A percentile compares a stretch with the other conserved stretches of the same genome.
These are phyloP conservation scores for Sclerospora graminicola DNA, from an alignment of 352 stramenopile species.

Conservation along the genomic window DNA sequence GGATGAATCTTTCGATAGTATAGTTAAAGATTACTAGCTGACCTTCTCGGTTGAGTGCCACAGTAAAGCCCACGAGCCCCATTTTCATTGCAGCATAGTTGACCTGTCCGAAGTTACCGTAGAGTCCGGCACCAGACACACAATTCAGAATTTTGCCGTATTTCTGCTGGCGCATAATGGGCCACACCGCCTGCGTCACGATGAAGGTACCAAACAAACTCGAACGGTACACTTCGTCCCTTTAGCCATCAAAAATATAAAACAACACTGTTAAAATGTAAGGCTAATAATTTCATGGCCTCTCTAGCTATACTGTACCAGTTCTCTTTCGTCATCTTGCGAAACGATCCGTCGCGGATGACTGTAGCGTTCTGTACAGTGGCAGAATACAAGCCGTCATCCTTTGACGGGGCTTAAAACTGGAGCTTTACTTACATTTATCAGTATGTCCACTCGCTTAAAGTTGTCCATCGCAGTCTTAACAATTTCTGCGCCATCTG, in stretches of 20 bases:
- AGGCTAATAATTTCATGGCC: neutral
- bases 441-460: slow-evolving; percentile 56
- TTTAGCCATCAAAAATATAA: slow-evolving; percentile 4
- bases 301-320: slow-evolving; percentile 19
- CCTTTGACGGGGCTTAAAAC: slow-evolving; percentile 5
- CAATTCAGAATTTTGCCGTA: slow-evolving; percentile 70
- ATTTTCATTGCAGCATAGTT: slow-evolving; percentile 79
- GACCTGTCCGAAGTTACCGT: slow-evolving; percentile 70
- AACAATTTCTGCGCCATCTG: slow-evolving; percentile 34
- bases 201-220: slow-evolving; percentile 47
- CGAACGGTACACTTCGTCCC: slow-evolving; percentile 52
- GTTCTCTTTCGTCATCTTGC: slow-evolving; percentile 52
- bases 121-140: slow-evolving; percentile 49
- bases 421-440: slow-evolving; percentile 37
- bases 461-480: slow-evolving; percentile 35
- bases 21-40: neutral
- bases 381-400: slow-evolving; percentile 3
- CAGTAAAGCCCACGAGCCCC: slow-evolving; percentile 56
- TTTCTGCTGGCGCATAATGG: slow-evolving; percentile 58
- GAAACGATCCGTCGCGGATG: slow-evolving; percentile 64
- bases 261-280: neutral
- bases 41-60: slow-evolving; percentile 63
- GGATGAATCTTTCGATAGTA: neutral
- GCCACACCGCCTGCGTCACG: slow-evolving; percentile 57
- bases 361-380: slow-evolving; percentile 48